A percentile compares a stretch with the other conserved stretches of the same genome.
Evolutionary conservation across 306 rosid genomes (phyloP).

Genomic region (Dalbergia cochinchinensis): DNA sequence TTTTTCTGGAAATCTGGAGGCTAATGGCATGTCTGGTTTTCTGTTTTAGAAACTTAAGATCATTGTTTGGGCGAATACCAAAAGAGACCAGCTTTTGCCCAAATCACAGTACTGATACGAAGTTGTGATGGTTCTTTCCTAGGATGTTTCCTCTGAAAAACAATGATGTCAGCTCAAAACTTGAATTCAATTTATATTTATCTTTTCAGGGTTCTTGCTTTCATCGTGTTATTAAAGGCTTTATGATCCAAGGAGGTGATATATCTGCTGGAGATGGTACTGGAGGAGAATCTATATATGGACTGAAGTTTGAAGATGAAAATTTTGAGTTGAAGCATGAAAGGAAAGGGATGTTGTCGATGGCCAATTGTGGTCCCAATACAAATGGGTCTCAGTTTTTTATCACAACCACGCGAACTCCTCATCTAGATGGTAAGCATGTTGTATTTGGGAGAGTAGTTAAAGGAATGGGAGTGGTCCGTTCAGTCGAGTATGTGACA

Average conservation of each 20-base stretch:
- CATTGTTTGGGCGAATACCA: neutral
- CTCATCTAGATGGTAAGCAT: constrained; percentile 82
- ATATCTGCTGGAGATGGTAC: constrained; percentile 69
- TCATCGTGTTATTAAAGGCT: constrained; percentile 79
- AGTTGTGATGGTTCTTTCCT: neutral
- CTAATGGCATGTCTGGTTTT: neutral
- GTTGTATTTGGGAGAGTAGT: constrained; percentile 77
- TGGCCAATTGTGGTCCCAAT: constrained; percentile 76
- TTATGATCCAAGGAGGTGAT: constrained; percentile 90
- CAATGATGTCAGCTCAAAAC: neutral
- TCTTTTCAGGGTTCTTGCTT: constrained; percentile 47
- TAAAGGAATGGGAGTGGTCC: constrained; percentile 81
- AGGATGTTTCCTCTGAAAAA: neutral
- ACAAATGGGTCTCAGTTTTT: constrained; percentile 81
- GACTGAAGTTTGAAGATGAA: constrained; percentile 74
- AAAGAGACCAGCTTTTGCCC: neutral
- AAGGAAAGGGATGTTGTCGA: constrained; percentile 74
- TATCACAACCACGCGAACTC: constrained; percentile 61
- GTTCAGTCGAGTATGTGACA: constrained; percentile 61
- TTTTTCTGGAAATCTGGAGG: neutral
- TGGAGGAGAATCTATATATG: constrained; percentile 85
- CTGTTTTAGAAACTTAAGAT: neutral
- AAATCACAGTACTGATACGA: neutral
- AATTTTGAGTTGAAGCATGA: constrained; percentile 78
- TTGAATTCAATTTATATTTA: neutral